Conservation (phyloP, 768 basidiomycete species). For the Postia placenta region DNA sequence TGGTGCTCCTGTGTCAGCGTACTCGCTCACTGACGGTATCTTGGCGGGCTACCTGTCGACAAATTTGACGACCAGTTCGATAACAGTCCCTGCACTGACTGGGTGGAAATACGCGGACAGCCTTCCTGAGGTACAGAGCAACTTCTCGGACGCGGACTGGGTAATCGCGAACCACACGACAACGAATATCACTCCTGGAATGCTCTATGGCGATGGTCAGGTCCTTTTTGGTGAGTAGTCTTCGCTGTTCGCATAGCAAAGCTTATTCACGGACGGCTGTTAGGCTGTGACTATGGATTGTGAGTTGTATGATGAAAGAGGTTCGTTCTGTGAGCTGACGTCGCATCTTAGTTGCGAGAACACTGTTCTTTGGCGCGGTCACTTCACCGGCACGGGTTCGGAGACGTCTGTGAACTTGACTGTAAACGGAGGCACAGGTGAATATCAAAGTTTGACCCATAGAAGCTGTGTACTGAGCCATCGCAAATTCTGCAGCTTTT, state of each 20-base stretch:
- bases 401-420: constrained; percentile 67
- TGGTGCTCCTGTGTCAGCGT: constrained; percentile 32
- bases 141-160: constrained; percentile 64
- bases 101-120: constrained; percentile 76
- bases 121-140: constrained; percentile 57
- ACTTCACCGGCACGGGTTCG: constrained; percentile 57
- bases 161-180: constrained; percentile 59
- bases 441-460: too few species aligned
- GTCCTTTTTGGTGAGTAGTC: constrained; percentile 51
- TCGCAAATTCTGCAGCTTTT: too few species aligned
- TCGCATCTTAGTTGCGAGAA: constrained; percentile 63
- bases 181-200: constrained; percentile 67
- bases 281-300: constrained; percentile 80
- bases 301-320: constrained; percentile 27
- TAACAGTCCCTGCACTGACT: constrained; percentile 43
- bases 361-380: constrained; percentile 74
- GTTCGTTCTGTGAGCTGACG: too few species aligned
- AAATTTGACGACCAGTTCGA: constrained; percentile 24
- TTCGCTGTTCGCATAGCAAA: neutral
- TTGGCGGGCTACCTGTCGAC: constrained; percentile 42
- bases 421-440: constrained; percentile 78
- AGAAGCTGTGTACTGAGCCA: too few species aligned
- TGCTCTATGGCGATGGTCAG: constrained; percentile 67
- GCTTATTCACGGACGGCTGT: neutral
- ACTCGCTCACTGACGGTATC: constrained; percentile 33